Evolutionary conservation across 257 asterid species (phyloP).

Genomic region (Nicotiana otophora): DNA sequence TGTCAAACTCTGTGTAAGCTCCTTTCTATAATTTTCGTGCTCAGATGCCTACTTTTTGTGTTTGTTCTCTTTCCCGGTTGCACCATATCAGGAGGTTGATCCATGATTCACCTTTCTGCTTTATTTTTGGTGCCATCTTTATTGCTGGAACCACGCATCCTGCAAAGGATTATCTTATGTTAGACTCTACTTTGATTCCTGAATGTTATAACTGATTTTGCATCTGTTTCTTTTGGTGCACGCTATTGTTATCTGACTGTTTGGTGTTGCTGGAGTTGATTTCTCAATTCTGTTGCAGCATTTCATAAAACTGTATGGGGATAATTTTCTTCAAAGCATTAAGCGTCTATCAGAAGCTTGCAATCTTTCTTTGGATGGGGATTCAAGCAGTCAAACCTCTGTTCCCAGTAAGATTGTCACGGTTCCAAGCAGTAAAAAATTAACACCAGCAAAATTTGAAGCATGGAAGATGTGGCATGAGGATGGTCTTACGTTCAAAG

Average conservation of each 20-base stretch:
- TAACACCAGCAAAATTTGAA: conserved; percentile 68
- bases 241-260: not conserved
- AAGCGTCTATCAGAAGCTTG: conserved; percentile 46
- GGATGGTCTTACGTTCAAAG: conserved; percentile 49
- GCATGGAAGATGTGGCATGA: conserved; percentile 98
- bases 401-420: conserved; percentile 27
- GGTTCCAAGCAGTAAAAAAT: conserved; percentile 29
- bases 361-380: conserved; percentile 57
- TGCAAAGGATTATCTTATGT: not conserved
- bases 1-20: not conserved
- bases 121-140: conserved; percentile 1
- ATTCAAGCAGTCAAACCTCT: conserved; percentile 36
- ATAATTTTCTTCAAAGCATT: conserved; percentile 52
- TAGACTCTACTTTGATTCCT: not conserved
- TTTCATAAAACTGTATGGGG: conserved; percentile 65
- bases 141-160: not conserved
- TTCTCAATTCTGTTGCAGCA: conserved; percentile 46
- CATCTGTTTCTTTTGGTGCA: not conserved
- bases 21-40: not conserved
- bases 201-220: not conserved
- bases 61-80: conserved; percentile 7
- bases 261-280: conserved; percentile 21
- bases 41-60: not conserved
- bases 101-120: not conserved
- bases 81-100: not conserved